These are phyloP conservation scores for Polyplosphaeria fusca DNA, from an alignment of 495 filamentous ascomycete genomes.

Conservation along the genomic window DNA sequence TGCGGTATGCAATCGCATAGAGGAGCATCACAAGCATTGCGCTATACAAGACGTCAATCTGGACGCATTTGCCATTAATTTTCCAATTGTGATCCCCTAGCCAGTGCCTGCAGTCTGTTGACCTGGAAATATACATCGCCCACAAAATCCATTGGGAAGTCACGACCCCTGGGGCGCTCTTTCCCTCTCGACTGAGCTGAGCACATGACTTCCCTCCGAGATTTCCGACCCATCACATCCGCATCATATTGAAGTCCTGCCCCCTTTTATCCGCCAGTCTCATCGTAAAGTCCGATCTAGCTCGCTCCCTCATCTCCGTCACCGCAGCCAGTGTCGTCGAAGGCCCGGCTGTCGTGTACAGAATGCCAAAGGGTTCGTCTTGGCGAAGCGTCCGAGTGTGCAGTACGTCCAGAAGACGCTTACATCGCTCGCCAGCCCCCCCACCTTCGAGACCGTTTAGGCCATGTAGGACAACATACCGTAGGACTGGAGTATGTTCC, in stretches of 20 bases:
- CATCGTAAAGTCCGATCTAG: not conserved
- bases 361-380: not conserved
- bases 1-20: slow-evolving; percentile 7
- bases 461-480: slow-evolving; percentile 4
- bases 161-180: no score
- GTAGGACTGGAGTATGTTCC: not conserved
- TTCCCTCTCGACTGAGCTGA: no score
- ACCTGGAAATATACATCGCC: no score
- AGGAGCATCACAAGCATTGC: no score
- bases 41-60: no score
- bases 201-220: no score
- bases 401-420: not conserved
- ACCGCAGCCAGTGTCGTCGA: not conserved
- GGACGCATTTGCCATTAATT: no score
- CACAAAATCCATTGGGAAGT: no score
- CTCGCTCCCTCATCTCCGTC: not conserved
- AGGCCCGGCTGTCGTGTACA: not conserved
- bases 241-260: not conserved
- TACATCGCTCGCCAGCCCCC: not conserved
- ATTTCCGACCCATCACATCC: no score
- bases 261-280: not conserved
- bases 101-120: no score
- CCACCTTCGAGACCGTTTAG: not conserved
- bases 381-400: not conserved
- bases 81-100: no score